Conservation (phyloP, 2,329 filamentous ascomycete genomes). For the Paraphaeosphaeria minitans region DNA sequence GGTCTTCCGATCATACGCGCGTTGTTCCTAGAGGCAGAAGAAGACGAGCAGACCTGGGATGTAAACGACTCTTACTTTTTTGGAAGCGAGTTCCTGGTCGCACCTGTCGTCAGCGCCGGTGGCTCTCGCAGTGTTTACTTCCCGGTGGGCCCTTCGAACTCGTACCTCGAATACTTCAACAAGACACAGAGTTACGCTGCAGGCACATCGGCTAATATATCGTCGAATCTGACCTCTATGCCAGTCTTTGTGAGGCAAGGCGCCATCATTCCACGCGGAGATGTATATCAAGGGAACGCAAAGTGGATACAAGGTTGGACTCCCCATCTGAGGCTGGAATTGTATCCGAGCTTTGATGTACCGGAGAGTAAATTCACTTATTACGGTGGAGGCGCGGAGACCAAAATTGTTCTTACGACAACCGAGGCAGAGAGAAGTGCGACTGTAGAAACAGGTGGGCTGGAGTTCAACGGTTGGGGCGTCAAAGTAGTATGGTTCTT, state of each 20-base stretch:
- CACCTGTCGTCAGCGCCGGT: slow-evolving; percentile 37
- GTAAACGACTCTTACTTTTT: slow-evolving; percentile 42
- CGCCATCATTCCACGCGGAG: slow-evolving; percentile 41
- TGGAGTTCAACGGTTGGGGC: slow-evolving; percentile 13
- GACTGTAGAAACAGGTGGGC: slow-evolving; percentile 22
- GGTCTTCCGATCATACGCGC: slow-evolving; percentile 45
- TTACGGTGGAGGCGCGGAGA: slow-evolving; percentile 26
- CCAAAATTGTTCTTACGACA: slow-evolving; percentile 18
- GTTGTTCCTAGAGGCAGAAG: slow-evolving; percentile 40
- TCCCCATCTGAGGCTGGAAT: slow-evolving; percentile 37
- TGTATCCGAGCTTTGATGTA: slow-evolving; percentile 37
- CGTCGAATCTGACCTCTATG: slow-evolving; percentile 26
- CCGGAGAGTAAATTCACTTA: slow-evolving; percentile 30
- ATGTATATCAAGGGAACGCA: slow-evolving; percentile 43
- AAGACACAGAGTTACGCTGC: slow-evolving; percentile 32
- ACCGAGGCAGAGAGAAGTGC: slow-evolving; percentile 15
- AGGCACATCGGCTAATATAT: slow-evolving; percentile 22
- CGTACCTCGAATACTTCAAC: slow-evolving; percentile 41
- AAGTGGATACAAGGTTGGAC: slow-evolving; percentile 42
- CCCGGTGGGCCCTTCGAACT: slow-evolving; percentile 24
- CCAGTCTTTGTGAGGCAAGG: slow-evolving; percentile 44
- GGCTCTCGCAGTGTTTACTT: slow-evolving; percentile 41
- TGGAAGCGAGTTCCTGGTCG: slow-evolving; percentile 41
- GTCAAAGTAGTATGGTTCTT: slow-evolving; percentile 21
- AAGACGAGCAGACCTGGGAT: slow-evolving; percentile 29